phyloP scores from a whole-genome alignment of 352 stramenopile species.

The Lagenidium sp. region DNA sequence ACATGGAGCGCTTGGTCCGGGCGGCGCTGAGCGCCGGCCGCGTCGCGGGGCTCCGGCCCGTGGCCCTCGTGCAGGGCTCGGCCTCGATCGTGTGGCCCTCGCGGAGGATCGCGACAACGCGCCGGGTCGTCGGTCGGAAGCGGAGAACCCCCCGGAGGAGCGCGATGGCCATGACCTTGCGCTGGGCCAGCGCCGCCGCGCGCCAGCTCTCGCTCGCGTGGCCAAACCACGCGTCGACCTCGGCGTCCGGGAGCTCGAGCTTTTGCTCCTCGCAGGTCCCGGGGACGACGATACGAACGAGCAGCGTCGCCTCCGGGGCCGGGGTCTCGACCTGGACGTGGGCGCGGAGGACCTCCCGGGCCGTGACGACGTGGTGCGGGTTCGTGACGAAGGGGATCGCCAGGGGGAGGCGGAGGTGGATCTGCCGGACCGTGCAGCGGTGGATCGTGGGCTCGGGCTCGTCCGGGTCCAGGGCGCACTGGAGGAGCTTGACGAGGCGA shows the following conservation, averaged over 20 bases:
- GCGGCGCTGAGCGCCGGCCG: neutral
- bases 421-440: conserved; percentile 9
- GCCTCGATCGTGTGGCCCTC: conserved; percentile 13
- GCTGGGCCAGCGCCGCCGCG: conserved; percentile 4
- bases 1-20: conserved; percentile 17
- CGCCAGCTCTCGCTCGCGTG: conserved; percentile 19
- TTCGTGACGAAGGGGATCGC: conserved; percentile 24
- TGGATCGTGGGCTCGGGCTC: neutral
- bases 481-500: conserved; percentile 13
- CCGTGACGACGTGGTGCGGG: conserved; percentile 28
- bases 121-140: conserved; percentile 5
- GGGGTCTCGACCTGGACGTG: conserved; percentile 55
- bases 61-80: conserved; percentile 4
- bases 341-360: conserved; percentile 22
- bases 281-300: conserved; percentile 29
- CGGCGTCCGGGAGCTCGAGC: conserved; percentile 27
- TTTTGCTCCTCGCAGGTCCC: conserved; percentile 42
- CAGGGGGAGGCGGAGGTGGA: conserved; percentile 26
- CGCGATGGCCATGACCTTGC: conserved; percentile 7
- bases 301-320: neutral
- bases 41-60: neutral
- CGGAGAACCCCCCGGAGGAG: conserved; percentile 3
- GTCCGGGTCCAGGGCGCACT: conserved; percentile 15
- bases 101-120: conserved; percentile 11
- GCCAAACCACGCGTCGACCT: conserved; percentile 45